Evolutionary conservation across 2,329 filamentous ascomycete genomes (phyloP).

Genomic region (Colletotrichum incanum): DNA sequence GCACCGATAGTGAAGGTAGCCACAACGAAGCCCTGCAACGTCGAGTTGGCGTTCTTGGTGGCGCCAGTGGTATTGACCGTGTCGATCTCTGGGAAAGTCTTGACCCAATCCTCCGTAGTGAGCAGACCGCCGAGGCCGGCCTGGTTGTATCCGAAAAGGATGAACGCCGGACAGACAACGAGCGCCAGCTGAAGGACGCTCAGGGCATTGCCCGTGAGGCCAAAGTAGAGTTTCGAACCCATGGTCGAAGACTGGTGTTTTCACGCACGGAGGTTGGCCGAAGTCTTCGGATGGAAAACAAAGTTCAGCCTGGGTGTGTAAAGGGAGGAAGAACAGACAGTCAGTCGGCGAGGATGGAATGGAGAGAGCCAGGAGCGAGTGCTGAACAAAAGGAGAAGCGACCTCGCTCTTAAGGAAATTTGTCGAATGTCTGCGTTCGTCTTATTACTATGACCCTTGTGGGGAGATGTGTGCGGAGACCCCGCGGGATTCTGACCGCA

Average conservation of each 20-base stretch:
- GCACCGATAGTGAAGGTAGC: slow-evolving; percentile 57
- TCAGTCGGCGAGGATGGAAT: slow-evolving; percentile 27
- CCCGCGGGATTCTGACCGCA: slow-evolving; percentile 42
- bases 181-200: slow-evolving; percentile 57
- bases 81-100: slow-evolving; percentile 58
- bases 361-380: not conserved
- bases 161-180: slow-evolving; percentile 60
- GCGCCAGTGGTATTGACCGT: slow-evolving; percentile 53
- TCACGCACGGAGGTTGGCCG: slow-evolving; percentile 23
- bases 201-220: slow-evolving; percentile 55
- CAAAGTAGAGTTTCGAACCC: slow-evolving; percentile 47
- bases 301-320: slow-evolving; percentile 21
- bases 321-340: slow-evolving; percentile 12
- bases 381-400: not conserved
- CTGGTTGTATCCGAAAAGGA: slow-evolving; percentile 61
- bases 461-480: slow-evolving; percentile 42
- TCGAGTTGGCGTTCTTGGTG: slow-evolving; percentile 52
- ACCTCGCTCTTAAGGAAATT: slow-evolving; percentile 30
- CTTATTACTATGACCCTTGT: slow-evolving; percentile 33
- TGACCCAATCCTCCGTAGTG: slow-evolving; percentile 52
- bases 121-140: slow-evolving; percentile 56
- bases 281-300: slow-evolving; percentile 21
- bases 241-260: slow-evolving; percentile 29
- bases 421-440: slow-evolving; percentile 16
- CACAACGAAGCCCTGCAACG: slow-evolving; percentile 56